phyloP scores from a whole-genome alignment of 1,139 yeast species.

The Geotrichum candidum region DNA sequence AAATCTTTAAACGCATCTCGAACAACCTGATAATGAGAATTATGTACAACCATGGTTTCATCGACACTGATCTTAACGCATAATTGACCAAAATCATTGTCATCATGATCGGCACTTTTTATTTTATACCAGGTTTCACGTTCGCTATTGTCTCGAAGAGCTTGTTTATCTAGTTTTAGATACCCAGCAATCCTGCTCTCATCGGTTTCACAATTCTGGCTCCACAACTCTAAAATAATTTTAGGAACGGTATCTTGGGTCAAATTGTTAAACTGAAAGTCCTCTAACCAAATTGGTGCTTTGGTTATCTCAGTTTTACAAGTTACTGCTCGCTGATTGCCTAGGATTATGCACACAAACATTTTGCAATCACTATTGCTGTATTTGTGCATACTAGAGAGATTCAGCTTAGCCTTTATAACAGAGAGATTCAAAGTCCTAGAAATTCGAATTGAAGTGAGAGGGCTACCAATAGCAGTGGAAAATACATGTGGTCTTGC shows the following conservation, averaged over 20 bases:
- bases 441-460: slow-evolving; percentile 46
- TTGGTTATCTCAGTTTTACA: slow-evolving; percentile 41
- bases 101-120: background rate
- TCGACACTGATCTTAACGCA: background rate
- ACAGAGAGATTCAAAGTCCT: slow-evolving; percentile 53
- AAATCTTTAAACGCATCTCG: background rate
- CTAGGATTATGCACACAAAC: slow-evolving; percentile 51
- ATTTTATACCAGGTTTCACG: slow-evolving; percentile 9
- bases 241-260: slow-evolving; percentile 23
- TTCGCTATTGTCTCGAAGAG: background rate
- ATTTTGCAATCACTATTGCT: slow-evolving; percentile 25
- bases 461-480: slow-evolving; percentile 30
- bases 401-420: slow-evolving; percentile 51
- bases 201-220: background rate
- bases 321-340: slow-evolving; percentile 52
- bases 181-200: slow-evolving; percentile 3
- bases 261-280: slow-evolving; percentile 42
- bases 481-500: slow-evolving; percentile 55
- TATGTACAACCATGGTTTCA: slow-evolving; percentile 1
- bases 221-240: slow-evolving; percentile 11
- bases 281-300: slow-evolving; percentile 53
- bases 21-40: background rate
- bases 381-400: slow-evolving; percentile 17
- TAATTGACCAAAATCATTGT: background rate
- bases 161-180: background rate